Evolutionary conservation across 1,139 yeast genomes (phyloP).

Genomic region (Sugiyamaella paludigena): DNA sequence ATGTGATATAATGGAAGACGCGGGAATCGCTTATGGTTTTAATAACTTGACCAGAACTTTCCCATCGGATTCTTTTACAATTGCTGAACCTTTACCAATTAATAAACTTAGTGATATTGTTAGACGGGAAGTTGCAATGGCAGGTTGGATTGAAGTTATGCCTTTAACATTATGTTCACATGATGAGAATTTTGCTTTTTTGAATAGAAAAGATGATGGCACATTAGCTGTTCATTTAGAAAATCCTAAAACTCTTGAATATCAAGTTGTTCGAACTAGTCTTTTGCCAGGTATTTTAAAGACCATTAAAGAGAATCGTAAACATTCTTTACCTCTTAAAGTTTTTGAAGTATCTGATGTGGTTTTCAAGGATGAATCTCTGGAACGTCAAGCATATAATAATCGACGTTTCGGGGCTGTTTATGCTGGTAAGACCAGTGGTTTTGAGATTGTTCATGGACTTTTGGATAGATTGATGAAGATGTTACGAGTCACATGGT

Average conservation of each 20-base stretch:
- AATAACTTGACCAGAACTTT: conserved; percentile 81
- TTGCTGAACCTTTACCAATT: conserved; percentile 85
- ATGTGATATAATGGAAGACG: conserved; percentile 99
- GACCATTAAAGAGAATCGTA: conserved; percentile 93
- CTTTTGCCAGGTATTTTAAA: conserved; percentile 92
- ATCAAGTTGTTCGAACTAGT: conserved; percentile 96
- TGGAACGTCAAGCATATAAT: conserved; percentile 89
- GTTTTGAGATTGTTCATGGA: conserved; percentile 94
- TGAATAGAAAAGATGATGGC: conserved; percentile 72
- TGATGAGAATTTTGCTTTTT: conserved; percentile 89
- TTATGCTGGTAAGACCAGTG: conserved; percentile 91
- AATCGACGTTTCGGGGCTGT: conserved; percentile 95
- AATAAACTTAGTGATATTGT: conserved; percentile 89
- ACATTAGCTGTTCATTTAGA: conserved; percentile 81
- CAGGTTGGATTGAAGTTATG: conserved; percentile 95
- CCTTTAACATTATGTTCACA: conserved; percentile 95
- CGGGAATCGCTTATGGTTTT: conserved; percentile 94
- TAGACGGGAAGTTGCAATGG: conserved; percentile 87
- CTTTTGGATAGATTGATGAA: conserved; percentile 93
- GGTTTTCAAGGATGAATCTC: conserved; percentile 72
- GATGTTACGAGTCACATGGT: conserved; percentile 87
- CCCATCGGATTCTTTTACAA: conserved; percentile 74
- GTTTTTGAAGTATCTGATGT: conserved; percentile 96
- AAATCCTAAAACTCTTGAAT: conserved; percentile 94
- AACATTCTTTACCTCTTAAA: conserved; percentile 89